These are phyloP conservation scores for Coleophoma crateriformis DNA, from an alignment of 2,329 filamentous ascomycete genomes.

Conservation along the genomic window DNA sequence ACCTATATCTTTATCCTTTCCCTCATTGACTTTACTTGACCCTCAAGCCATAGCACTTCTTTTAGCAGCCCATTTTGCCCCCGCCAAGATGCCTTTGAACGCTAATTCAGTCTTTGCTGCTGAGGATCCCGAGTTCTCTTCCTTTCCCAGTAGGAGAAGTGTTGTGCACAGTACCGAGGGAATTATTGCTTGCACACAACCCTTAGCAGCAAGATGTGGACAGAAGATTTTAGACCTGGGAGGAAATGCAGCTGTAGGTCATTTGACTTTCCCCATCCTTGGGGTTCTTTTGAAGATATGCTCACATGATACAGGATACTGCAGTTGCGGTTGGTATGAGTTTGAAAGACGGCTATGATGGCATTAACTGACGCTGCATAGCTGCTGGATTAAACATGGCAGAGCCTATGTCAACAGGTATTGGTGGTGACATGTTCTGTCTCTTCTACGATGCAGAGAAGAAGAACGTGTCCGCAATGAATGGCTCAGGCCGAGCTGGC, in stretches of 20 bases:
- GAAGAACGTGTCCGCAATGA: constrained; percentile 77
- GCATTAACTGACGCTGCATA: constrained; percentile 24
- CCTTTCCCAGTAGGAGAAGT: constrained; percentile 76
- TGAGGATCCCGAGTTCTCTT: constrained; percentile 41
- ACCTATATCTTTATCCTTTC: no score
- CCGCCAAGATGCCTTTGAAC: constrained; percentile 23
- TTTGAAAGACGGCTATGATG: constrained; percentile 8
- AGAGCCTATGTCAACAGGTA: constrained; percentile 87
- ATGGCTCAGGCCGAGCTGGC: constrained; percentile 85
- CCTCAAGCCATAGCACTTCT: neutral
- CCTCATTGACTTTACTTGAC: no score
- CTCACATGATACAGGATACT: constrained; percentile 63
- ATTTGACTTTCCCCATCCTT: constrained; percentile 5
- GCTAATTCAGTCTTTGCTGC: constrained; percentile 24
- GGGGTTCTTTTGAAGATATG: no score
- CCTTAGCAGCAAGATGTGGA: constrained; percentile 82
- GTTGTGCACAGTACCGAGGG: constrained; percentile 91
- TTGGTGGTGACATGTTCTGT: constrained; percentile 96
- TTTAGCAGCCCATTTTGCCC: no score
- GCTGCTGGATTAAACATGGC: constrained; percentile 91
- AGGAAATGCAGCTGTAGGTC: constrained; percentile 83
- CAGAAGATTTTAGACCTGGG: constrained; percentile 79
- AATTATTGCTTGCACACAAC: constrained; percentile 86
- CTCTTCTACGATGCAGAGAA: constrained; percentile 83
- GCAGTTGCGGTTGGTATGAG: constrained; percentile 78